Evolutionary conservation across 768 basidiomycete species (phyloP), one percentile per base, ranked within the genome.

Genomic region (Boletus eberwhitei): DNA sequence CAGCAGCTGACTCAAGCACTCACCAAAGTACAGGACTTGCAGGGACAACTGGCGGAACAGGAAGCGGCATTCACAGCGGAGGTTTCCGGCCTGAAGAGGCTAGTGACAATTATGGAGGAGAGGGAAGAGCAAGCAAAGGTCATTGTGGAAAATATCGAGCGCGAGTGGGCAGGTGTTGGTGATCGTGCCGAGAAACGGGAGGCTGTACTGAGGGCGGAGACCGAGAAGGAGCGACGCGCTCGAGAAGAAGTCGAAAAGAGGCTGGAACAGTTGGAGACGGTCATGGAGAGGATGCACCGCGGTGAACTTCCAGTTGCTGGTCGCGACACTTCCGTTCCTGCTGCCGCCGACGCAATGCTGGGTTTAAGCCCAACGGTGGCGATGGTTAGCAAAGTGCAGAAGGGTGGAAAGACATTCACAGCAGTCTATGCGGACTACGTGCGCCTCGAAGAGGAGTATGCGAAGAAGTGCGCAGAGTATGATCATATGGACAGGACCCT

Each of bases 391-490:
- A 83, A 79, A 57, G 82, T 87, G 21, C 93, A 94, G 74, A 85
- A 83, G 69, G 82, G 77, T 26, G 92, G 90, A 29, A 90, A 90
- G 78, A 90, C 89, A 1, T 96, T 96, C 73, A 96, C 96, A 0
- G 90, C 97, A 64, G 87, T 98, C 21, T 98, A 97, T 68, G 81
- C 89, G 16, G 93, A 97, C 65, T 92, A 92, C 60, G 85, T 96
- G 35, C 81, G 83, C 50, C 79, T 95, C 38, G 88, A 97, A 68
- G 90, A 90, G 24, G 89, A 93, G 31, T 85, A 85, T 52, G 80
- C 83, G 19, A 80, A 77, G 68, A 91, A 93, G 71, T 85, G 81
- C 48, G 78, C 84, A 5, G 95, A 98, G 73, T 90, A 87, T 54
- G 85, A 86, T 58, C 83, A 90, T 44, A 86, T 98, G 82, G 88